phyloP scores from a whole-genome alignment of 805 yeast genomes.

The Phaffomyces antillensis region DNA sequence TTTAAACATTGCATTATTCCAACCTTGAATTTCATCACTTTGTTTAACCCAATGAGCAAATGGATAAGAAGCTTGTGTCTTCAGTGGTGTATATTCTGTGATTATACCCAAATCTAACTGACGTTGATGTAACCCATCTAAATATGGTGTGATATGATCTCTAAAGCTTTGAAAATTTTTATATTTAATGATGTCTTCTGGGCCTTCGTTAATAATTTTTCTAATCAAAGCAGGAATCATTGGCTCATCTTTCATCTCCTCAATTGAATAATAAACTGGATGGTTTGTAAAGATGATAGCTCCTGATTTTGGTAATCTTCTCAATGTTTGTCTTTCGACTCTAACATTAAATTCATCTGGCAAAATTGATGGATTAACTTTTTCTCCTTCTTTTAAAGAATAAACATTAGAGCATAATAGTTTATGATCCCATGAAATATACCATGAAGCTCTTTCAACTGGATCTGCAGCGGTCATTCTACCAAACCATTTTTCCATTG shows the following conservation, averaged over 20 bases:
- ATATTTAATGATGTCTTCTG: constrained; percentile 57
- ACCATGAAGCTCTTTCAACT: constrained; percentile 73
- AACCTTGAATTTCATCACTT: constrained; percentile 32
- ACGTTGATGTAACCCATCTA: constrained; percentile 49
- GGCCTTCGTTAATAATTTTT: constrained; percentile 59
- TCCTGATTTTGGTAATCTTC: constrained; percentile 55
- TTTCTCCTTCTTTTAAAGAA: constrained; percentile 38
- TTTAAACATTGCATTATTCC: constrained; percentile 28
- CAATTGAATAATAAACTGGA: constrained; percentile 71
- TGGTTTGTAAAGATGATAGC: constrained; percentile 73
- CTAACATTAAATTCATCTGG: constrained; percentile 57
- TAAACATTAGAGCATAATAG: constrained; percentile 50
- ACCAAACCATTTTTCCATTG: constrained; percentile 70
- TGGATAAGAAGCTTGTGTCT: constrained; percentile 55
- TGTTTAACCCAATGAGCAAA: constrained; percentile 47
- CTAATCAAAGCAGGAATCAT: constrained; percentile 58
- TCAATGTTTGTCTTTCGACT: constrained; percentile 65
- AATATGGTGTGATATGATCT: constrained; percentile 51
- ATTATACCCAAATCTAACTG: constrained; percentile 54
- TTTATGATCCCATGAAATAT: constrained; percentile 67
- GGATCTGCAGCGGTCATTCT: constrained; percentile 53
- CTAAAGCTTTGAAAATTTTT: constrained; percentile 53
- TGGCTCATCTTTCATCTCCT: constrained; percentile 79
- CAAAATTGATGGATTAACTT: constrained; percentile 34
- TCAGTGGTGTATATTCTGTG: constrained; percentile 45